Conservation (phyloP, 192 early-diverging fungal genomes). For the Gorgonomyces haynaldii region DNA sequence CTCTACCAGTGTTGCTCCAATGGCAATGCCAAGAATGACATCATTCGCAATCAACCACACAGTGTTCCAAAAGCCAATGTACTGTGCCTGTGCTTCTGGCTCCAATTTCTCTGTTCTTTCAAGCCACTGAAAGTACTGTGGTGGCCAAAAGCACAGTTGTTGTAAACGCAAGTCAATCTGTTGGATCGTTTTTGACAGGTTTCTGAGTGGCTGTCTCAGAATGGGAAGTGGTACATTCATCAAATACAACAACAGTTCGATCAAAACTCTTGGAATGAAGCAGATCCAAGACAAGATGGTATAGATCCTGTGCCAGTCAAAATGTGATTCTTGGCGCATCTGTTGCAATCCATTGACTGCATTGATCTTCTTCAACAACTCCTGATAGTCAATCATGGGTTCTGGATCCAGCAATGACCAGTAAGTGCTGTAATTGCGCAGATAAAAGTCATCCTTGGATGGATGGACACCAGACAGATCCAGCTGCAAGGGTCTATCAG, state of each 20-base stretch:
- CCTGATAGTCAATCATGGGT: background rate
- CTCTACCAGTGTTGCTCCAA: constrained; percentile 40
- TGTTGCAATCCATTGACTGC: background rate
- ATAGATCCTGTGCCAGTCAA: background rate
- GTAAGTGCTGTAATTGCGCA: constrained; percentile 10
- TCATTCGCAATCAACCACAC: constrained; percentile 93
- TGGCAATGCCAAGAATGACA: constrained; percentile 69
- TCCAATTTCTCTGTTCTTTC: constrained; percentile 44
- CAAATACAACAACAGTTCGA: background rate
- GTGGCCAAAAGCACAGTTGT: constrained; percentile 75
- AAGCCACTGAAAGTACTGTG: constrained; percentile 63
- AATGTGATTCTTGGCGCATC: background rate
- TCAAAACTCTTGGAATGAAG: constrained; percentile 5
- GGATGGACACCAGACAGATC: constrained; percentile 45
- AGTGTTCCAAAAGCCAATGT: constrained; percentile 92
- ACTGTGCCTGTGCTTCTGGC: constrained; percentile 51
- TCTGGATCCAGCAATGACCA: background rate
- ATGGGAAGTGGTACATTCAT: background rate
- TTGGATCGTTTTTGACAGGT: constrained; percentile 36
- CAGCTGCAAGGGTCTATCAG: constrained; percentile 50
- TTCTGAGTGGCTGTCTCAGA: background rate
- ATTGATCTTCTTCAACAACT: background rate
- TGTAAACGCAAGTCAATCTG: constrained; percentile 83
- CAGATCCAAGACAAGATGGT: constrained; percentile 4
- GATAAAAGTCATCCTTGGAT: constrained; percentile 8